A percentile compares a stretch with the other conserved stretches of the same genome.
These are phyloP conservation scores for Neurospora sp. DNA, from an alignment of 495 filamentous ascomycete species.

Conservation along the genomic window DNA sequence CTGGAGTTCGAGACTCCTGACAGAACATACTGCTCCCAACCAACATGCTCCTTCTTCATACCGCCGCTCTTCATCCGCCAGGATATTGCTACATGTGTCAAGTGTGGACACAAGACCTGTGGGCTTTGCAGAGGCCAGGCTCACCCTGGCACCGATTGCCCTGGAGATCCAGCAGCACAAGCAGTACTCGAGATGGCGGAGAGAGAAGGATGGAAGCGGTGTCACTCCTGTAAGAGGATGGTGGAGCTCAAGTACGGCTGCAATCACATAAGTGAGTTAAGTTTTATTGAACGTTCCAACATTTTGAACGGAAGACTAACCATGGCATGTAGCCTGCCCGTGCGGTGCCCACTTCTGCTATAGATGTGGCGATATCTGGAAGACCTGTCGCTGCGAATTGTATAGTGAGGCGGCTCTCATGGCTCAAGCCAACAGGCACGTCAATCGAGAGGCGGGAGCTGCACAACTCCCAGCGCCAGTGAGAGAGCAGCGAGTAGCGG, in stretches of 20 bases:
- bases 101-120: slow-evolving; percentile 34
- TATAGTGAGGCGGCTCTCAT: slow-evolving; percentile 30
- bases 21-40: no score
- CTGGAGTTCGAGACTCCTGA: no score
- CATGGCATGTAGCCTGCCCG: slow-evolving; percentile 22
- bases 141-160: slow-evolving; percentile 32
- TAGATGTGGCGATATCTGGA: slow-evolving; percentile 41
- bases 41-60: no score
- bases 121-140: slow-evolving; percentile 32
- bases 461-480: not conserved
- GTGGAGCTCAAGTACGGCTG: slow-evolving; percentile 36
- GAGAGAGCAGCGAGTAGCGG: not conserved
- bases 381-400: slow-evolving; percentile 34
- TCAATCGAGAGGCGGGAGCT: slow-evolving; percentile 16
- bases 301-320: not conserved
- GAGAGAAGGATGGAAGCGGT: slow-evolving; percentile 33
- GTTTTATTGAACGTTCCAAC: no score
- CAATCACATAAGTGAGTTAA: slow-evolving; percentile 33
- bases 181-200: slow-evolving; percentile 24
- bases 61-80: no score
- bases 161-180: slow-evolving; percentile 24
- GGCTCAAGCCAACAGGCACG: slow-evolving; percentile 20
- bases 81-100: slow-evolving; percentile 15
- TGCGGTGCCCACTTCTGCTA: slow-evolving; percentile 52
- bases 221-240: slow-evolving; percentile 25